A percentile compares a stretch with the other conserved stretches of the same genome.
These are phyloP conservation scores for Tulasnella sp. DNA, from an alignment of 768 basidiomycete species.

Conservation along the genomic window DNA sequence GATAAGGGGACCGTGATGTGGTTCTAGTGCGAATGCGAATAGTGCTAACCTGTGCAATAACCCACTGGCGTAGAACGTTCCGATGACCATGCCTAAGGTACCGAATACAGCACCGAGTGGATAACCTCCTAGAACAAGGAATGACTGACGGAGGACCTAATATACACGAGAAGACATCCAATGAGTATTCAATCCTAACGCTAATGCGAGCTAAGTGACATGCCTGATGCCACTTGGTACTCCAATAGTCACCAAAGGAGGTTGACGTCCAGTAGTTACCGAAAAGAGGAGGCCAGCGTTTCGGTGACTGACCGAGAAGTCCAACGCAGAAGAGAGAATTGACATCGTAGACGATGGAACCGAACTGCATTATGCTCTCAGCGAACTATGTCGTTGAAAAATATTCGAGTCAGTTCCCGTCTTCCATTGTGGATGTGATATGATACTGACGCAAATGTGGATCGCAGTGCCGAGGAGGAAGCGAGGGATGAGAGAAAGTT, in stretches of 20 bases:
- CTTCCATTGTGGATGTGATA: too few relatives aligned
- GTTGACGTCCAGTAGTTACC: conserved; percentile 1
- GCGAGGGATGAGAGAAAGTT: too few relatives aligned
- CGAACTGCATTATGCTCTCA: neutral
- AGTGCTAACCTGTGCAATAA: conserved; percentile 5
- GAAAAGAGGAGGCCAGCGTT: conserved; percentile 14
- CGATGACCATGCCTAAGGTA: neutral
- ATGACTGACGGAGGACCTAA: conserved; percentile 12
- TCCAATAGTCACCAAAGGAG: conserved; percentile 10
- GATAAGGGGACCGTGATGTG: too few relatives aligned
- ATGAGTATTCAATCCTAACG: neutral
- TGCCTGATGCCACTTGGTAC: conserved; percentile 4
- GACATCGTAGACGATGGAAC: neutral
- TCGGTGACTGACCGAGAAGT: neutral
- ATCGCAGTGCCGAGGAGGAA: too few relatives aligned
- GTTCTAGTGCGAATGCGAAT: too few relatives aligned
- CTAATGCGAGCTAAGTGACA: neutral
- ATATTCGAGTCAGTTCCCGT: too few relatives aligned
- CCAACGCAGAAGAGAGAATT: conserved; percentile 5
- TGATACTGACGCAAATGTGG: too few relatives aligned
- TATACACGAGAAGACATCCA: neutral
- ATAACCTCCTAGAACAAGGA: conserved; percentile 8
- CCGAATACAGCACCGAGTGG: conserved; percentile 8
- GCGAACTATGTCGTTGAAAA: too few relatives aligned
- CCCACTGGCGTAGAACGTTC: conserved; percentile 9